Conservation (phyloP, 495 filamentous ascomycete genomes). For the Neurospora sp. region DNA sequence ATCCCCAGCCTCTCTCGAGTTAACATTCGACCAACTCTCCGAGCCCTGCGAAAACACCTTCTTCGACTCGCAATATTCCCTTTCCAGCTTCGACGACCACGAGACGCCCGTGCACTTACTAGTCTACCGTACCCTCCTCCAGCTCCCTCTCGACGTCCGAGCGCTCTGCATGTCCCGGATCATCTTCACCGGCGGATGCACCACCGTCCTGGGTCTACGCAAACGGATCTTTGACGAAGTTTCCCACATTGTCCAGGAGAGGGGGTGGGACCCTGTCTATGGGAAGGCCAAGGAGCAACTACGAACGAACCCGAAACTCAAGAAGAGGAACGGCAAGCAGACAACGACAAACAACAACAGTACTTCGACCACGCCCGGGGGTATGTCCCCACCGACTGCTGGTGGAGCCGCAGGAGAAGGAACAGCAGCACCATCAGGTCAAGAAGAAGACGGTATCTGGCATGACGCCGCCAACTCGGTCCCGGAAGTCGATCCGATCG, state of each 20-base stretch:
- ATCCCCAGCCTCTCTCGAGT: constrained; percentile 39
- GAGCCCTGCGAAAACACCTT: constrained; percentile 67
- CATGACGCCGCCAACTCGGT: constrained; percentile 33
- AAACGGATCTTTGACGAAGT: constrained; percentile 71
- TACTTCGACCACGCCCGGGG: neutral
- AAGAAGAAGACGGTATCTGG: constrained; percentile 23
- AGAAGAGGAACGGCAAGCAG: constrained; percentile 26
- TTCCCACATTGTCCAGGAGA: constrained; percentile 43
- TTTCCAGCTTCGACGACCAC: constrained; percentile 63
- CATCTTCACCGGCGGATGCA: constrained; percentile 73
- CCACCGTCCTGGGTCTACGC: constrained; percentile 72
- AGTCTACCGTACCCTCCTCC: constrained; percentile 63
- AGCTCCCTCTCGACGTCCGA: constrained; percentile 71
- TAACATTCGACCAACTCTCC: constrained; percentile 60
- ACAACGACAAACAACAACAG: constrained; percentile 7
- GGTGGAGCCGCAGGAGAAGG: neutral
- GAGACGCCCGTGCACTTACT: constrained; percentile 66
- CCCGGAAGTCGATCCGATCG: constrained; percentile 52
- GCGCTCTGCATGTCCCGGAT: constrained; percentile 83
- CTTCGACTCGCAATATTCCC: constrained; percentile 44
- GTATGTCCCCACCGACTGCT: neutral
- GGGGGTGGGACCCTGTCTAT: constrained; percentile 68
- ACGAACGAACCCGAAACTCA: constrained; percentile 40
- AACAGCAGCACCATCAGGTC: neutral
- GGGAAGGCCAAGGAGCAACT: constrained; percentile 51